Evolutionary conservation across 2,329 filamentous ascomycete genomes (phyloP).

Genomic region (Penicillium brevicompactum): DNA sequence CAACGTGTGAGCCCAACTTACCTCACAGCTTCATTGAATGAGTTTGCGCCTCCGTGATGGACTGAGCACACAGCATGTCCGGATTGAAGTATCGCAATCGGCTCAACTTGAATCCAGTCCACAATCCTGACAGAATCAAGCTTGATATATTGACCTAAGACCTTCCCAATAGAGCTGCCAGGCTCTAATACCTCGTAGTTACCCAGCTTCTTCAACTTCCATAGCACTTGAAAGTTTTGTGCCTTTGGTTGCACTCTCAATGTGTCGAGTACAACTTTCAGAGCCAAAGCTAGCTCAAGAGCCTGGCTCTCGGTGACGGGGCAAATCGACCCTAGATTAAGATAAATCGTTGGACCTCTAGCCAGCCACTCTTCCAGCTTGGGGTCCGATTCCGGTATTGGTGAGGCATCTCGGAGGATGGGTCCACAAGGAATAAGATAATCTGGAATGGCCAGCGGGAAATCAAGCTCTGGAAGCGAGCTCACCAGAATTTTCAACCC

Average conservation of each 20-base stretch:
- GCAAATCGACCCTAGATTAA: not conserved
- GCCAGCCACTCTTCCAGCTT: not conserved
- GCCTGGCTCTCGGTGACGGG: not conserved
- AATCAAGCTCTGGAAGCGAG: conserved; percentile 1
- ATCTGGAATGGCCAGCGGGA: not conserved
- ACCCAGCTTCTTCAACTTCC: conserved; percentile 3
- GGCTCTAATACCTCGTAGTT: not conserved
- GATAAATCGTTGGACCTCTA: not conserved
- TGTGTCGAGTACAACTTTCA: not conserved
- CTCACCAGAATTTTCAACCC: conserved; percentile 1
- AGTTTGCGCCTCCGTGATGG: conserved; percentile 1
- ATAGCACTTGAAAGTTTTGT: not conserved
- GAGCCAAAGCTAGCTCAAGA: not conserved
- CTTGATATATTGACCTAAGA: conserved; percentile 1
- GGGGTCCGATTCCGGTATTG: not conserved
- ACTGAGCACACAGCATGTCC: conserved; percentile 1
- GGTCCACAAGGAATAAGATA: conserved; percentile 1
- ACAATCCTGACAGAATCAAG: not conserved
- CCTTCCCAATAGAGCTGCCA: not conserved
- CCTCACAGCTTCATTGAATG: conserved; percentile 3
- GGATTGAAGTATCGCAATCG: not conserved
- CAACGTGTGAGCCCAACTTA: not conserved
- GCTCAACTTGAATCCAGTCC: conserved; percentile 2
- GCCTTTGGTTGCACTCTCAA: not conserved
- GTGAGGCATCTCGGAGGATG: not conserved